Percentiles rank a stretch among this genome's conserved stretches.
These are phyloP conservation scores for Fusarium continuum DNA, from an alignment of 2,329 filamentous ascomycete genomes.

Conservation along the genomic window DNA sequence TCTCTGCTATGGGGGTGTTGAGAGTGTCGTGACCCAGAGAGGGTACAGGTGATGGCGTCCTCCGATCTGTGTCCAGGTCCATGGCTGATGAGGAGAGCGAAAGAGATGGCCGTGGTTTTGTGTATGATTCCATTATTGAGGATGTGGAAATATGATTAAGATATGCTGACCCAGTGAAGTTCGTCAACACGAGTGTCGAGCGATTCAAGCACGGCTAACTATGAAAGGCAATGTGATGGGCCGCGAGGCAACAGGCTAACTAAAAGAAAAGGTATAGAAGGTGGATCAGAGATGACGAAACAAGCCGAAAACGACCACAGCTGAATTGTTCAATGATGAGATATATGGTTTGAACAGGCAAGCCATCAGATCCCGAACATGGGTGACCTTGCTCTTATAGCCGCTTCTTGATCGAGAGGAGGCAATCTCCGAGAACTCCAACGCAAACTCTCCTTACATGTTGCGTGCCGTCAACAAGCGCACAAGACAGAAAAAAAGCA, in stretches of 20 bases:
- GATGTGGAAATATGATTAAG: not conserved
- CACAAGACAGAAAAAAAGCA: slow-evolving; percentile 28
- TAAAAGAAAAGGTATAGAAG: slow-evolving; percentile 4
- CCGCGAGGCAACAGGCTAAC: slow-evolving; percentile 35
- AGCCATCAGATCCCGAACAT: slow-evolving; percentile 13
- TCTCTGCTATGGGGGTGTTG: slow-evolving; percentile 29
- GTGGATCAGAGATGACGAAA: slow-evolving; percentile 1
- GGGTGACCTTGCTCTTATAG: slow-evolving; percentile 34
- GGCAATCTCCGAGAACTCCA: slow-evolving; percentile 19
- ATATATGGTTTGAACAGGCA: slow-evolving; percentile 18
- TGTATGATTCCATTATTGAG: slow-evolving; percentile 24
- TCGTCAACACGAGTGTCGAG: not conserved
- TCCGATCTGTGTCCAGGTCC: slow-evolving; percentile 28
- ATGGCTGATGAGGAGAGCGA: slow-evolving; percentile 33
- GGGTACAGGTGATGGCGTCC: slow-evolving; percentile 32
- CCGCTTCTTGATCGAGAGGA: not conserved
- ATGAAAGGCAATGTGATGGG: not conserved
- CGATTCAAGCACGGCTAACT: slow-evolving; percentile 1
- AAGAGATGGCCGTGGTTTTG: slow-evolving; percentile 13
- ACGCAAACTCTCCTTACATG: slow-evolving; percentile 28
- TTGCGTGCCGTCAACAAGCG: slow-evolving; percentile 21
- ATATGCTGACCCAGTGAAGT: not conserved
- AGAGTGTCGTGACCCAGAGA: slow-evolving; percentile 30
- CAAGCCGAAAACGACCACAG: slow-evolving; percentile 9
- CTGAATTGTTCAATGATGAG: slow-evolving; percentile 1